These are phyloP conservation scores for Cladobotryum mycophilum DNA, from an alignment of 2,329 filamentous ascomycete genomes.

Conservation along the genomic window DNA sequence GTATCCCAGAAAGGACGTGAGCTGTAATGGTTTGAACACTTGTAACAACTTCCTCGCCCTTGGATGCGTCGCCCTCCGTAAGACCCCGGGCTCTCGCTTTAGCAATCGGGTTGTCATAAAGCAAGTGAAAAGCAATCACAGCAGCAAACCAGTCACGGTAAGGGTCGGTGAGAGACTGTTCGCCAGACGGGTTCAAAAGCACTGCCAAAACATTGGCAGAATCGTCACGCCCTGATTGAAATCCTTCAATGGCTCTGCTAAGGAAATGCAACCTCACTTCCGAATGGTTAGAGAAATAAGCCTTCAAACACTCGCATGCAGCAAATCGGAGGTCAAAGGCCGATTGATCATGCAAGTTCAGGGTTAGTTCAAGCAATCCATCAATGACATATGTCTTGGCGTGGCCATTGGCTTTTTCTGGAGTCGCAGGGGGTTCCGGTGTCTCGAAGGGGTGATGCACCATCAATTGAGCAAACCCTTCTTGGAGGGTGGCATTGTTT, in stretches of 20 bases:
- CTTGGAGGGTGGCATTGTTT: conserved; percentile 72
- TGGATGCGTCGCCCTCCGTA: conserved; percentile 80
- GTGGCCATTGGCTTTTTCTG: conserved; percentile 44
- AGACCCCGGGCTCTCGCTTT: conserved; percentile 76
- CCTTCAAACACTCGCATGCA: conserved; percentile 84
- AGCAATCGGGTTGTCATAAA: conserved; percentile 72
- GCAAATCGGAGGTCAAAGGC: conserved; percentile 77
- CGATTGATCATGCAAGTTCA: conserved; percentile 60
- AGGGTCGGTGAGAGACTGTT: conserved; percentile 63
- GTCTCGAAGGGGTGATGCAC: conserved; percentile 54
- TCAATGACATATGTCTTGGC: conserved; percentile 82
- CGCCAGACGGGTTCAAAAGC: conserved; percentile 61
- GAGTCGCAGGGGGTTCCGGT: conserved; percentile 27
- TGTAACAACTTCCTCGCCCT: conserved; percentile 90
- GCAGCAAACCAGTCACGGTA: conserved; percentile 89
- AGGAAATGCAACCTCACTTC: conserved; percentile 83
- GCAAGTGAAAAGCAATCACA: conserved; percentile 76
- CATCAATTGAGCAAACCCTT: conserved; percentile 81
- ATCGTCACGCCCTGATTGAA: conserved; percentile 69
- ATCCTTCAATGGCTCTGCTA: conserved; percentile 80
- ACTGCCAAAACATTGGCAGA: conserved; percentile 85
- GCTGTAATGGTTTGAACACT: conserved; percentile 83
- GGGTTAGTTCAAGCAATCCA: conserved; percentile 74
- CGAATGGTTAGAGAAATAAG: conserved; percentile 79
- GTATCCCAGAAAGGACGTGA: conserved; percentile 75